Evolutionary conservation across 306 rosid species (phyloP).

Genomic region (Castanospermum australe): DNA sequence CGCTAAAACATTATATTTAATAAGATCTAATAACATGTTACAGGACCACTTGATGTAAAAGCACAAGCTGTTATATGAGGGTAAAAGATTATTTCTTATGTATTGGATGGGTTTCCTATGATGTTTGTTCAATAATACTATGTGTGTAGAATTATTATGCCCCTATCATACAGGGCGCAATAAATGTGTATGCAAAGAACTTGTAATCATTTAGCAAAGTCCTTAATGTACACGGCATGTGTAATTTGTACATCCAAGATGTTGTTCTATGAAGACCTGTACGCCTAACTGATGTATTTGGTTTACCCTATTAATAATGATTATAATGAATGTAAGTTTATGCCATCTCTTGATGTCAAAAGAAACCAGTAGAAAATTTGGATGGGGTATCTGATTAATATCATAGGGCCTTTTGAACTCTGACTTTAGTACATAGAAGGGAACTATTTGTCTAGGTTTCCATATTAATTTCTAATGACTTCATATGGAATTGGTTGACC

Average conservation of each 20-base stretch:
- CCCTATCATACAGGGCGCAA: background rate
- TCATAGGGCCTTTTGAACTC: background rate
- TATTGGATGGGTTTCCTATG: background rate
- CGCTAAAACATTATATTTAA: background rate
- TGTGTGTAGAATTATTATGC: background rate
- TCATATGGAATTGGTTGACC: conserved; percentile 42
- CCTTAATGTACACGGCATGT: background rate
- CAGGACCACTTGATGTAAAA: background rate
- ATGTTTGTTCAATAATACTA: background rate
- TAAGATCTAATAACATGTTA: background rate
- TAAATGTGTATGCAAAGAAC: background rate
- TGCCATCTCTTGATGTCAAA: background rate
- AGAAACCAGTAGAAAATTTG: background rate
- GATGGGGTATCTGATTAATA: background rate
- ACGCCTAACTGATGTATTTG: background rate
- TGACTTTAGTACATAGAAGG: background rate
- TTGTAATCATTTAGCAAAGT: background rate
- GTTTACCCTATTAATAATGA: background rate
- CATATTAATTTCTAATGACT: conserved; percentile 21
- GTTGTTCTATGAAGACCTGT: no score
- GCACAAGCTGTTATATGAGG: background rate
- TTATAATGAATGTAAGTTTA: no score
- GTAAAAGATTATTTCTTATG: background rate
- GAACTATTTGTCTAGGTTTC: conserved; percentile 18
- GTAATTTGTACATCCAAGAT: background rate